Evolutionary conservation across 192 early-diverging fungal species (phyloP).

Genomic region (Spizellomyces sp.): DNA sequence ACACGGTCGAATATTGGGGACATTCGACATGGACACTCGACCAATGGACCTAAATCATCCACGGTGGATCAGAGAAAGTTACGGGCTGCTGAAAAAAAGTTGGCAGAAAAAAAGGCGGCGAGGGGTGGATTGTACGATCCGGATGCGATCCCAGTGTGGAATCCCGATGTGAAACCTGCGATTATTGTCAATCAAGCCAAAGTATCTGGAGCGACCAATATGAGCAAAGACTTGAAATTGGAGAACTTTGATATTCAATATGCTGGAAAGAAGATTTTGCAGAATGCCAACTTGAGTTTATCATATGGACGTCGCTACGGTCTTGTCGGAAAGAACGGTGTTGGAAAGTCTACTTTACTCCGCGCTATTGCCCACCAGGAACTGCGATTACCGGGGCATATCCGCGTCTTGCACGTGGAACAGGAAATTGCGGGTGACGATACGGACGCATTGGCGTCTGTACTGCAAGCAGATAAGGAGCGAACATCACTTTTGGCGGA

Average conservation of each 20-base stretch:
- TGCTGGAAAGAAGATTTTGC: slow-evolving; percentile 92
- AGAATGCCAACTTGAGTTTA: slow-evolving; percentile 79
- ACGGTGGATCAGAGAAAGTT: slow-evolving; percentile 72
- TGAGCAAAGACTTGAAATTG: slow-evolving; percentile 94
- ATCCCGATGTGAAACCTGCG: slow-evolving; percentile 54
- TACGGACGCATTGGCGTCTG: slow-evolving; percentile 80
- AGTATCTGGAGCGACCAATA: slow-evolving; percentile 76
- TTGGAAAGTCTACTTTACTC: slow-evolving; percentile 84
- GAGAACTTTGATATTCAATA: slow-evolving; percentile 95
- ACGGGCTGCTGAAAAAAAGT: slow-evolving; percentile 88
- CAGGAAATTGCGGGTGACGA: slow-evolving; percentile 97
- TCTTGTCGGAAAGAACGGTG: slow-evolving; percentile 92
- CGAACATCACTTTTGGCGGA: slow-evolving; percentile 87
- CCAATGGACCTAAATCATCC: slow-evolving; percentile 30
- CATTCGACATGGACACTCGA: slow-evolving; percentile 42
- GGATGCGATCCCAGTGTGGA: slow-evolving; percentile 65
- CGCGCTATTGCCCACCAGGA: slow-evolving; percentile 82
- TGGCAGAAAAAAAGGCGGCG: slow-evolving; percentile 87
- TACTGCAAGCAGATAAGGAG: slow-evolving; percentile 91
- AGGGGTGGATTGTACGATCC: slow-evolving; percentile 67
- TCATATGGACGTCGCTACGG: slow-evolving; percentile 92
- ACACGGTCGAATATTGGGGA: slow-evolving; percentile 32
- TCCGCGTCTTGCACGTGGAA: slow-evolving; percentile 95
- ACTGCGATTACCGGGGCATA: slow-evolving; percentile 84
- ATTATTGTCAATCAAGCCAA: slow-evolving; percentile 90